Conservation (phyloP, 331 rosid genomes). For the Spiraea crenata region DNA sequence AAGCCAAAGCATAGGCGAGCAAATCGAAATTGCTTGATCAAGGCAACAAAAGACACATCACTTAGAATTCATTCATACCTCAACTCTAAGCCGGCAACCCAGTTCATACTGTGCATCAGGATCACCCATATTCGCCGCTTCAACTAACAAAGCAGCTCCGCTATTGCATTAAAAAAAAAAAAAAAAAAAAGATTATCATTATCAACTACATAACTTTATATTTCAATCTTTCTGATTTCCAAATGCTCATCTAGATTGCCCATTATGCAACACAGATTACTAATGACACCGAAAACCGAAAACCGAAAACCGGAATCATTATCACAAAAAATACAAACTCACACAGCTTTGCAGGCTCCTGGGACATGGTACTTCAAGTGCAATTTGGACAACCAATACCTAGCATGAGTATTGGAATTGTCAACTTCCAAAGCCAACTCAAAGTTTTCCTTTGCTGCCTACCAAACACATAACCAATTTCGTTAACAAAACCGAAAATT, state of each 20-base stretch:
- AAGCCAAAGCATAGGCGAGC: background rate
- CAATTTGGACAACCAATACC: constrained; percentile 82
- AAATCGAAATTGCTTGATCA: background rate
- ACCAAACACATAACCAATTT: background rate
- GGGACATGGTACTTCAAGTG: constrained; percentile 95
- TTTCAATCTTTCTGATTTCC: background rate
- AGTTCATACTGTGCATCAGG: constrained; percentile 82
- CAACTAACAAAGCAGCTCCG: constrained; percentile 83
- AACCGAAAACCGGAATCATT: background rate
- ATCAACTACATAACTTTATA: background rate
- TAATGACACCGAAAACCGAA: background rate
- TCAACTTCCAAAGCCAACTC: constrained; percentile 92
- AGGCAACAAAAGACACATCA: background rate
- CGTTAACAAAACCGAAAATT: background rate
- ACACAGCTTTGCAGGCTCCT: constrained; percentile 74
- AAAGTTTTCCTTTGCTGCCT: constrained; percentile 86
- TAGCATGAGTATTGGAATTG: constrained; percentile 74
- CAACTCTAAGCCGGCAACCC: constrained; percentile 79
- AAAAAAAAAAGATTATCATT: no score
- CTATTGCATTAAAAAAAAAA: constrained; percentile 33
- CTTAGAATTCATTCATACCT: constrained; percentile 43
- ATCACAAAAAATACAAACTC: constrained; percentile 21
- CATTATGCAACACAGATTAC: background rate
- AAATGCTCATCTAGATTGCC: background rate
- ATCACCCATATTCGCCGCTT: constrained; percentile 94